phyloP scores from a whole-genome alignment of 768 basidiomycete genomes.

The Lanmaoa pseudosensibilis region DNA sequence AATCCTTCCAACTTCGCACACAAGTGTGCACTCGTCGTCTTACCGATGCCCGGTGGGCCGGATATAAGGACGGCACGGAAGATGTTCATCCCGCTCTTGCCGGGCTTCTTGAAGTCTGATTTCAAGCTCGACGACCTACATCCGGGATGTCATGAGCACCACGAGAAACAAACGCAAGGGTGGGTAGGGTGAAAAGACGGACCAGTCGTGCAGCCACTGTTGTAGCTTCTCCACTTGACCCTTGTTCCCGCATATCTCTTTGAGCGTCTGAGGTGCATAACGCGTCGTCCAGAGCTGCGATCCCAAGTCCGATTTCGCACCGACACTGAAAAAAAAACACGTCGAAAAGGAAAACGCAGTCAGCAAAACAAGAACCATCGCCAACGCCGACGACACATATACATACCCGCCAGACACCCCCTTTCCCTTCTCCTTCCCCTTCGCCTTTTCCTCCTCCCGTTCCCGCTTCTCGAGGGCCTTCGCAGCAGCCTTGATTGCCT shows the following conservation, averaged over 20 bases:
- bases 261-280: slow-evolving; percentile 85
- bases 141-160: background rate
- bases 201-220: slow-evolving; percentile 89
- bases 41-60: slow-evolving; percentile 95
- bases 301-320: slow-evolving; percentile 42
- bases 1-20: slow-evolving; percentile 89
- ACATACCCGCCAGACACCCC: slow-evolving; percentile 18
- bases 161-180: no score
- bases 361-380: no score
- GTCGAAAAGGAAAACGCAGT: background rate
- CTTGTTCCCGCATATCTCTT: slow-evolving; percentile 97
- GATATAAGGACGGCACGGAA: slow-evolving; percentile 88
- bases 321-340: slow-evolving; percentile 17
- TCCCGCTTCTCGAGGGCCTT: slow-evolving; percentile 78
- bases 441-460: slow-evolving; percentile 48
- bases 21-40: slow-evolving; percentile 94
- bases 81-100: slow-evolving; percentile 83
- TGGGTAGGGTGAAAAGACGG: slow-evolving; percentile 18
- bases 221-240: slow-evolving; percentile 84
- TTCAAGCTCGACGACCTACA: slow-evolving; percentile 73
- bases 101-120: slow-evolving; percentile 87
- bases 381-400: no score
- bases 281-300: slow-evolving; percentile 92
- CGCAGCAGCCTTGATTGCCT: slow-evolving; percentile 69
- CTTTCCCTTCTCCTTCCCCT: slow-evolving; percentile 9